Evolutionary conservation across 352 stramenopile species (phyloP), one percentile per base, ranked within the genome.

Genomic region (Phytopythium aichiense): DNA sequence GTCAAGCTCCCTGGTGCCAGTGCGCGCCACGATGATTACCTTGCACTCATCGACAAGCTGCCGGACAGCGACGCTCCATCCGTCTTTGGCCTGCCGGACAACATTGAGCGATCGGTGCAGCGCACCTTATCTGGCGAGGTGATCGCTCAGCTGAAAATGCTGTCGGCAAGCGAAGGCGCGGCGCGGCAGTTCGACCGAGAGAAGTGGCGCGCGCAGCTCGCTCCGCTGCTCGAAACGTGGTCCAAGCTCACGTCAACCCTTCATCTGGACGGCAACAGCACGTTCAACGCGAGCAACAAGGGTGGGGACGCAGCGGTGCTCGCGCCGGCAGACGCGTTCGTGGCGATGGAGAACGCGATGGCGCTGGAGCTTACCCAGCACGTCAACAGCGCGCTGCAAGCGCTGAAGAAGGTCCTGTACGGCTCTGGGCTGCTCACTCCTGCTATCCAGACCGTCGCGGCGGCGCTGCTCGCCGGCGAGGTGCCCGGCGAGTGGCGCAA

Each of bases 61-160:
- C 81, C 83, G 1, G 86, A 94, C 54, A 69, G 64, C 11, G 84
- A 96, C 48, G 73, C 79, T 13, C 95, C 95, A 6, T 74, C 68
- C 1, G 73, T 98, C 11, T 98, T 98, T 56, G 86, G 90, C 0
- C 69, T 98, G 6, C 92, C 95, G 0, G 85, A 97, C 60, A 98
- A 98, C 71, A 98, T 98, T 48, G 95, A 98, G 67, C 77, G 91
- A 1, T 97, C 81, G 4, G 91, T 98, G 63, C 94, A 98, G 67
- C 88, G 95, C n/a, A 86, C 89, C 23, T 71, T 84, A 9, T 97
- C 90, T 22, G 64, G 74, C 1, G 67, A 84, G 15, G 85, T 98
- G n/a, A 89, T 97, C 28, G 69, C 77, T 15, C 84, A 97, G 56
- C 77, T 98, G 30, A 86, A 95, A 50, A 77, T 81, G 60, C 78